phyloP scores from a whole-genome alignment of 139 green algal species.

The Tetradesmus obliquus region DNA sequence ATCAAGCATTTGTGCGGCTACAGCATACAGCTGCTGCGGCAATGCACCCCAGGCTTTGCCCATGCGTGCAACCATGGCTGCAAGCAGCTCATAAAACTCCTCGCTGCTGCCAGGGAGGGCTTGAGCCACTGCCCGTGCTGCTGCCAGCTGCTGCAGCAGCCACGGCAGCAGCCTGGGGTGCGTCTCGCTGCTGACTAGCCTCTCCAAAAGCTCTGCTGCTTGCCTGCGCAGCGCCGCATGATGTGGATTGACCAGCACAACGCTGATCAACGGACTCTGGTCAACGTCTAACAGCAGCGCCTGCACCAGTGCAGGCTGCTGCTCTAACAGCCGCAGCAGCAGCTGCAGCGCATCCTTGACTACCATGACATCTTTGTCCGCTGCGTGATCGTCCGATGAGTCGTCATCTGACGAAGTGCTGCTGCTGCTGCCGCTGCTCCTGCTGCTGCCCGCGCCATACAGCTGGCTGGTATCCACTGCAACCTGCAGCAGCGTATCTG shows the following conservation, averaged over 20 bases:
- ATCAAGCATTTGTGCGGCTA: slow-evolving; percentile 46
- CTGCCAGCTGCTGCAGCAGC: slow-evolving; percentile 44
- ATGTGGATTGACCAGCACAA: slow-evolving; percentile 41
- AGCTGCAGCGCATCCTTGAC: slow-evolving; percentile 47
- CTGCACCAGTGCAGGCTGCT: slow-evolving; percentile 45
- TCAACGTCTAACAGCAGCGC: slow-evolving; percentile 39
- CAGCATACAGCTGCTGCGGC: slow-evolving; percentile 19
- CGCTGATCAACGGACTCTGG: slow-evolving; percentile 2
- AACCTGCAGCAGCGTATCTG: slow-evolving; percentile 40
- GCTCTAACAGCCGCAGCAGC: slow-evolving; percentile 48
- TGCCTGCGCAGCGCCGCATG: slow-evolving; percentile 12
- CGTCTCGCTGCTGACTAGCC: not conserved
- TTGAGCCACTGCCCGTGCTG: slow-evolving; percentile 17
- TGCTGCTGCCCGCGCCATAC: slow-evolving; percentile 34
- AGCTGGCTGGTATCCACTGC: slow-evolving; percentile 39
- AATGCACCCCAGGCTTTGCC: not conserved
- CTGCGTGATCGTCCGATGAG: not conserved
- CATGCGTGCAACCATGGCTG: not conserved
- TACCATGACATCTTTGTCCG: slow-evolving; percentile 31
- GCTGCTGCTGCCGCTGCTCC: not conserved
- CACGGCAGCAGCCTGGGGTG: slow-evolving; percentile 36
- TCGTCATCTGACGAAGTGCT: not conserved
- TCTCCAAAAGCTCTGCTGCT: slow-evolving; percentile 19
- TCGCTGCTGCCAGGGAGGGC: slow-evolving; percentile 23
- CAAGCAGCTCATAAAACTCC: slow-evolving; percentile 49